Evolutionary conservation across 176 grass and related monocot species (phyloP), one percentile per base, ranked within the genome.

Genomic region (Zizania latifolia): DNA sequence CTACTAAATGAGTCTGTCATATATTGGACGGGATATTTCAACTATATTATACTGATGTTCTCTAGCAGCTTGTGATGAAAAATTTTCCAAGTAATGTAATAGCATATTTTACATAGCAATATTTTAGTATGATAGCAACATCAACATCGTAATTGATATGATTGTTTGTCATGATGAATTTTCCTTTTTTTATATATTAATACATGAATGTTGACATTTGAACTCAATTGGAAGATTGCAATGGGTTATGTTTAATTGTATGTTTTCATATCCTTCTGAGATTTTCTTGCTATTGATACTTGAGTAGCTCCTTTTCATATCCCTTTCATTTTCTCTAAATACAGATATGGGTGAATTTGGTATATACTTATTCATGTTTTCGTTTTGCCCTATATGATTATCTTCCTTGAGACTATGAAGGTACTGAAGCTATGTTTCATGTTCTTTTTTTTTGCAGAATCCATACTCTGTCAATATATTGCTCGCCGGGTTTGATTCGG

Each of bases 401-500:
- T 68, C 6, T 75, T 13, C 28, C 9, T 6, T 78, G 41, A 63
- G 27, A 23, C 34, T 4, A n/a, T n/a, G n/a, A n/a, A n/a, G n/a
- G n/a, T n/a, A n/a, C 6, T 78, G 53, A 70, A 28, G 17, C 35
- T 1, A 15, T 72, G 3, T 75, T 27, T 59, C 26, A 41, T 78
- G 43, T 79, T 68, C 24, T 75, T 11, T 31, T 68, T n/a, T 39
- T 21, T 58, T 9, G 21, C 85, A 99, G 92, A 99, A 92, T 62
- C 95, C 95, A 3, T 99, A 94, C 69, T 86, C 62, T 8, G 92
- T 99, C 8, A 99, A 94, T 57, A 58, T 92, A 27, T 71, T 99
- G 59, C 86, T 99, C 12, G 95, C 92, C 37, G 95, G 95, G 32
- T 99, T 92, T 11, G 92, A 99, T 69, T 80, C 92, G 74, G 82